These are phyloP conservation scores for Cercospora sesami DNA, from an alignment of 2,329 filamentous ascomycete genomes.

Conservation along the genomic window DNA sequence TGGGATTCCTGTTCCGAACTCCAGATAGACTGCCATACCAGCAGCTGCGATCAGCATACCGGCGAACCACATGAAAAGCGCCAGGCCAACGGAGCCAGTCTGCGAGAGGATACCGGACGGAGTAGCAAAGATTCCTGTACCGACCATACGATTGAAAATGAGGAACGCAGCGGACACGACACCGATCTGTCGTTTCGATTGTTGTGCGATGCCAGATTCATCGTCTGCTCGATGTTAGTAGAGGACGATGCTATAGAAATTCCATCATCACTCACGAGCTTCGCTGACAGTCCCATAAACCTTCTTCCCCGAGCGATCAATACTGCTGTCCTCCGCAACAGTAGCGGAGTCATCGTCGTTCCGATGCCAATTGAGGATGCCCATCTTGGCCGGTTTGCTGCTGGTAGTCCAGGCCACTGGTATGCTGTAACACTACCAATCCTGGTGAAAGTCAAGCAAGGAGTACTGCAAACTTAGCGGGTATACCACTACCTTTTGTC, in stretches of 20 bases:
- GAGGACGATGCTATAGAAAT: too few species aligned
- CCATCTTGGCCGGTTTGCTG: neutral
- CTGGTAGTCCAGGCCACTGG: neutral
- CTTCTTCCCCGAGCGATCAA: neutral
- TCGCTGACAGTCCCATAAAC: conserved; percentile 9
- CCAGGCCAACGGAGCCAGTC: conserved; percentile 32
- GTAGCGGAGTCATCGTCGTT: neutral
- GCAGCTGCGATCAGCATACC: conserved; percentile 53
- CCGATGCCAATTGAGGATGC: conserved; percentile 11
- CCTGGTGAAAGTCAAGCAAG: neutral
- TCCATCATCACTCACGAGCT: neutral
- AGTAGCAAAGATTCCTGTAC: conserved; percentile 34
- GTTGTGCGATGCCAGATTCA: conserved; percentile 5
- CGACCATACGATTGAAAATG: conserved; percentile 37
- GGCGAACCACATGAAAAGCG: conserved; percentile 46
- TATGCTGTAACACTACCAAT: neutral
- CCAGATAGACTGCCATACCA: conserved; percentile 65
- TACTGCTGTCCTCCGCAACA: conserved; percentile 8
- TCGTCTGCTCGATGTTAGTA: neutral
- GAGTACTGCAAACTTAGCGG: neutral
- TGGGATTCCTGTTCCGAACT: conserved; percentile 66
- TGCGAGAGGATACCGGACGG: conserved; percentile 30
- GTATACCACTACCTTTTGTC: neutral
- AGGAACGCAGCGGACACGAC: conserved; percentile 56
- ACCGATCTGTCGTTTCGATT: conserved; percentile 51